Conservation (phyloP, 225 moss, liverwort and hornwort species). For the Bryum argenteum region DNA sequence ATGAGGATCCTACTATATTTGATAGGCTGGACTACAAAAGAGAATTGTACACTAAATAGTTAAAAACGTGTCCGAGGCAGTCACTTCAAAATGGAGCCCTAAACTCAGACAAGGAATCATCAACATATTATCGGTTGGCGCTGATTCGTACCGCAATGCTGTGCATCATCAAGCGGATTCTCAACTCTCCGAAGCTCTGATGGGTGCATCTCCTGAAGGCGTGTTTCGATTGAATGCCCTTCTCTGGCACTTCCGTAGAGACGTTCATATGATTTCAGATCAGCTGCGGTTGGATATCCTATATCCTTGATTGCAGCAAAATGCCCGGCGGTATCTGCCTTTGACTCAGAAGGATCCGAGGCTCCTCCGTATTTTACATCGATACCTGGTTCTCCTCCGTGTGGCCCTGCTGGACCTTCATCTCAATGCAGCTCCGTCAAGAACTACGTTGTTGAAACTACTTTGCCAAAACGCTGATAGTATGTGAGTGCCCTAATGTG, state of each 20-base stretch:
- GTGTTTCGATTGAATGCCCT: constrained; percentile 27
- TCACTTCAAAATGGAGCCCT: constrained; percentile 11
- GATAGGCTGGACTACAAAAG: background rate
- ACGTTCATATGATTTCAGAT: constrained; percentile 35
- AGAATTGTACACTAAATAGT: background rate
- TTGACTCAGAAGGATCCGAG: constrained; percentile 27
- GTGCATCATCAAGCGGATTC: constrained; percentile 31
- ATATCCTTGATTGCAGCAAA: constrained; percentile 28
- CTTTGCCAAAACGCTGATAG: constrained; percentile 17
- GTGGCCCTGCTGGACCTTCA: constrained; percentile 41
- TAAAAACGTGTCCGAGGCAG: background rate
- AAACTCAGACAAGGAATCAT: constrained; percentile 10
- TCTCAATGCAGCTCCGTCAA: constrained; percentile 33
- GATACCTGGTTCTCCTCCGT: constrained; percentile 29
- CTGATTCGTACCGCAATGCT: constrained; percentile 31
- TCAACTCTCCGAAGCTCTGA: constrained; percentile 30
- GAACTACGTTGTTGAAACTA: constrained; percentile 8
- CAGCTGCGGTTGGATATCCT: constrained; percentile 20
- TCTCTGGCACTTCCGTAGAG: constrained; percentile 35
- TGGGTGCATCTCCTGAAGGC: constrained; percentile 35
- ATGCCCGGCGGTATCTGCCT: constrained; percentile 21
- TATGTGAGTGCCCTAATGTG: constrained; percentile 13
- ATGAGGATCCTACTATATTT: background rate
- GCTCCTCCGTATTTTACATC: constrained; percentile 26
- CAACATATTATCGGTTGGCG: background rate